A percentile compares a stretch with the other conserved stretches of the same genome.
These are phyloP conservation scores for Prunus padus DNA, from an alignment of 306 rosid genomes.

Conservation along the genomic window DNA sequence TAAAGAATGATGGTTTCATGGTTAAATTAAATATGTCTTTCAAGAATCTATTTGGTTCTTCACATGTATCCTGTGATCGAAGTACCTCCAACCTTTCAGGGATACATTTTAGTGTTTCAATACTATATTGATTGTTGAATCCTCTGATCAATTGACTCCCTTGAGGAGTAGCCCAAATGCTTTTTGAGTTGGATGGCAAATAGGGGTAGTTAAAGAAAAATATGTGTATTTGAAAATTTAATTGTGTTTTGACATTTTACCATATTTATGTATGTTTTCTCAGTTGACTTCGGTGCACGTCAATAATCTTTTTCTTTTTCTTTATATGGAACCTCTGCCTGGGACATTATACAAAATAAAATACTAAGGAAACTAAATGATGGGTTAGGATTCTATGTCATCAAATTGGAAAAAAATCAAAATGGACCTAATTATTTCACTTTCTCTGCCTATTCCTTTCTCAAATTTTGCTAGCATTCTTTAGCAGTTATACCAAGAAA, in stretches of 20 bases:
- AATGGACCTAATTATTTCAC: conserved; percentile 2
- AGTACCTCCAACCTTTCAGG: not conserved
- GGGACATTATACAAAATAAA: not conserved
- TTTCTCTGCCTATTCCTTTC: not conserved
- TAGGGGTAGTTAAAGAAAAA: not conserved
- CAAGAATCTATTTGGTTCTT: conserved; percentile 9
- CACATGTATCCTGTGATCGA: not conserved
- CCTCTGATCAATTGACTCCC: not conserved
- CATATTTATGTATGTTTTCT: not conserved
- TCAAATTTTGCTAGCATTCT: not conserved
- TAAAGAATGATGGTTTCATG: not conserved
- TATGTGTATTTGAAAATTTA: not conserved
- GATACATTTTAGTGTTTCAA: conserved; percentile 7
- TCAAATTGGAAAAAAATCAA: not conserved
- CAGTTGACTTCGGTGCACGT: not conserved
- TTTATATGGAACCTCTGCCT: not conserved
- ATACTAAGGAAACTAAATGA: not conserved
- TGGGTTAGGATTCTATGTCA: not conserved
- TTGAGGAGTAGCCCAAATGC: not conserved
- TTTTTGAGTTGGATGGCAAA: not conserved
- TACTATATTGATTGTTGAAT: conserved; percentile 21
- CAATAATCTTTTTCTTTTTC: not conserved
- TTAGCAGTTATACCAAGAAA: not conserved
- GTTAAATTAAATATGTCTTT: not conserved
- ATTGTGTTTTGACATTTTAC: not conserved